Base-by-base conservation (phyloP, 2,329 filamentous ascomycete genomes). In the Dryadomyces sulphureus region DNA sequence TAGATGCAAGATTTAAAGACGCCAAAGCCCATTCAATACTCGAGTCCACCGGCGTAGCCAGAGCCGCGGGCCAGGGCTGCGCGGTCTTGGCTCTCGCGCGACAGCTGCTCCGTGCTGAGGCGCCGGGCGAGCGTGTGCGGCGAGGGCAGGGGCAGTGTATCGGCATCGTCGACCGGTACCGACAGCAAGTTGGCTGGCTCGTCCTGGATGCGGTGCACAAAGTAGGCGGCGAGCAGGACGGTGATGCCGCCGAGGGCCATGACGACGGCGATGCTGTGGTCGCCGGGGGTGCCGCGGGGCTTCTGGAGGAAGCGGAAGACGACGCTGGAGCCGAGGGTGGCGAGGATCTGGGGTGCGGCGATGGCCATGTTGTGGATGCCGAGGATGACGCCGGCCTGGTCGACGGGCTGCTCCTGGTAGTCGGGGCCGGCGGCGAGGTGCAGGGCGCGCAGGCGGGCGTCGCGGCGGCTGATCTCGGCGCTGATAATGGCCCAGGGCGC, bases 291-390 rank as follows among this genome's bases (percentile, higher is more conserved):
- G 5, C 88, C 89, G 51, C 90, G 74, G 1, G 86, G 87, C 62
- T 94, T 94, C 65, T 96, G 89, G 56, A 90, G 74, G 36, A 81
- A 66, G 57, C 78, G 81, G 67, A 96, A 96, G 51, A 96, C 84
- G 49, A 83, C 68, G 57, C 83, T 88, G 49, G 85, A 90, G 21
- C 84, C 78, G 24, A 95, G 65, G 6, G 88, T 95, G 11, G 90
- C 88, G 46, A 95, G 73, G 50, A 95, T 89, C 60, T 96, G 90
- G 1, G 90, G 90, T 5, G 87, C 80, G 1, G 89, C 87, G 54
- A 96, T 84, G 16, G 89, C 82, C 65, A 96, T 90, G 61, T 96
- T 96, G 68, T 96, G 90, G 46, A 96, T 88, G 8, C 90, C 90
- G 2, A 96, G 73, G 39, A 96, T 87, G 36, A 95, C 84, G 38